Base-by-base conservation (phyloP, 495 filamentous ascomycete species). In the Penicillium canariense region DNA sequence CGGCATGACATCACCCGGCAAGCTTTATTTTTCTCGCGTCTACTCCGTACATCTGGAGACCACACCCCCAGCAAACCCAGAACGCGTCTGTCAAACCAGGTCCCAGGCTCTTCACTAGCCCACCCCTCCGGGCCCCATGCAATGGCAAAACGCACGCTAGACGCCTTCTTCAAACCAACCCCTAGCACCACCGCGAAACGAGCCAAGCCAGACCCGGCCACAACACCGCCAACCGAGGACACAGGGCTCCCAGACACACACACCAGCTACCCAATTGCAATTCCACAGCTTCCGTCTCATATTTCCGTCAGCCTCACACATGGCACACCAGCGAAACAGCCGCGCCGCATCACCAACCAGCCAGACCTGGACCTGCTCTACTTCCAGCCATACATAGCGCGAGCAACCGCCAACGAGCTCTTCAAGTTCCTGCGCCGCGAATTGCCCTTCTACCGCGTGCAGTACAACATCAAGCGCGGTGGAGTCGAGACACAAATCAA, bases 361-460 rank as follows among this genome's bases (percentile, higher is more conserved):
- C 77, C 81, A 0, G 74, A 88, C 58, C 78, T 89, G 0, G 82
- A 88, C 62, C 68, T 90, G 0, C 69, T 90, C 17, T 85, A 86
- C 61, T 90, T 83, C 67, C 75, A 85, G 52, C 87, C 86, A 0
- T 89, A 83, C 51, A 74, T 89, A 15, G 75, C 79, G 0, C 62
- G 72, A 8, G 49, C 68, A 6, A 71, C 81, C 12, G 69, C 78
- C 7, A 74, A 69, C 12, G 71, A 84, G 47, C 74, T 89, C 0
- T 91, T 89, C 70, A 62, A 83, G 11, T 86, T 87, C 65, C 75
- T 89, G 0, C 78, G 86, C 0, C 58, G 66, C 11, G 72, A 84
- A 39, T 64, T 90, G 9, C 84, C 84, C 39, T 91, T 89, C 68
- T 90, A 90, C 65, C 76, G 86, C 14, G 87, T 90, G 0, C 72